Evolutionary conservation across 78 protist species (phyloP).

Genomic region (Dictyostelium citrinum): DNA sequence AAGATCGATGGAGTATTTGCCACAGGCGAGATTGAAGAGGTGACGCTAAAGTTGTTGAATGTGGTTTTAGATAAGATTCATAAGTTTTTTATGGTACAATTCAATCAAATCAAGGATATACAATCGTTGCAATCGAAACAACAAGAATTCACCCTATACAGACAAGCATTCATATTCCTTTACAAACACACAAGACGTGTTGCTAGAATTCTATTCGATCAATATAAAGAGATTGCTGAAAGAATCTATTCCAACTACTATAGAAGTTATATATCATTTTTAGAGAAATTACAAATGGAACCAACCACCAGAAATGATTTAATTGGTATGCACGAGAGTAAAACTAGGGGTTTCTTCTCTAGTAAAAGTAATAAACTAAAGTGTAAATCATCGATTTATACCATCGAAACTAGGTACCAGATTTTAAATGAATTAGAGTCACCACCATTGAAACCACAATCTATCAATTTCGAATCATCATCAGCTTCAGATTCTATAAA

Average conservation of each 20-base stretch:
- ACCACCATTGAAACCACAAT: conserved; percentile 29
- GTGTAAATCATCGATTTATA: conserved; percentile 18
- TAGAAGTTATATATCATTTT: conserved; percentile 11
- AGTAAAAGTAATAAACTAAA: conserved; percentile 46
- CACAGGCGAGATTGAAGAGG: conserved; percentile 9
- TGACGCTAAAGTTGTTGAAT: not conserved
- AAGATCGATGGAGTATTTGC: conserved; percentile 48
- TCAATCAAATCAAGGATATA: conserved; percentile 17
- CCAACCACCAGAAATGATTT: conserved; percentile 34
- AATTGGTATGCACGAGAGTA: conserved; percentile 22
- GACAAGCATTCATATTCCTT: conserved; percentile 66
- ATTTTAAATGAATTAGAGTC: conserved; percentile 12
- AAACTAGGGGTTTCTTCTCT: conserved; percentile 47
- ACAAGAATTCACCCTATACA: conserved; percentile 53
- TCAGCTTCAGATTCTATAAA: conserved; percentile 30
- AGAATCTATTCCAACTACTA: conserved; percentile 11
- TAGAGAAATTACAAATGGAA: conserved; percentile 39
- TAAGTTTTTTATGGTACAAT: conserved; percentile 30
- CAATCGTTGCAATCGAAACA: conserved; percentile 24
- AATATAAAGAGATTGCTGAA: conserved; percentile 44
- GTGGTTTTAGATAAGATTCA: conserved; percentile 41
- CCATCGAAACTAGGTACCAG: conserved; percentile 23
- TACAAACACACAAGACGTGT: conserved; percentile 34
- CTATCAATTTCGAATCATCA: not conserved
- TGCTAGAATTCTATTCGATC: conserved; percentile 44